A percentile compares a stretch with the other conserved stretches of the same genome.
phyloP scores from a whole-genome alignment of 345 rosid species.

The Pugionium cornutum region DNA sequence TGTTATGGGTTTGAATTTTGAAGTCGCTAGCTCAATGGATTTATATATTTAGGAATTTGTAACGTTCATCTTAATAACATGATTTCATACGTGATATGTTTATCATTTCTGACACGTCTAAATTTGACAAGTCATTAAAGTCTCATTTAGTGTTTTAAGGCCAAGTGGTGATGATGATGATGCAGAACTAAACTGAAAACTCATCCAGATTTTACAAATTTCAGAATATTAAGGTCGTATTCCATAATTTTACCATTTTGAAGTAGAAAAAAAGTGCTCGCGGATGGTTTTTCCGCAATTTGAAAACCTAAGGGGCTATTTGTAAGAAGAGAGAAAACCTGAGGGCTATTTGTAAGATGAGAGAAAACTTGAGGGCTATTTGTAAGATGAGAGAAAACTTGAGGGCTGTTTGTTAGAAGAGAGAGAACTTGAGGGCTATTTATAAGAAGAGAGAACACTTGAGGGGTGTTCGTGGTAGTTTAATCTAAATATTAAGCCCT shows the following conservation, averaged over 20 bases:
- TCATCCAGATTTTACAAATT: too few relatives aligned
- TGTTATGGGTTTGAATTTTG: constrained; percentile 2
- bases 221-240: background rate
- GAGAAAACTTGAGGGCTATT: too few relatives aligned
- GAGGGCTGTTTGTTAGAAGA: too few relatives aligned
- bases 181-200: background rate
- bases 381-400: too few relatives aligned
- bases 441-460: background rate
- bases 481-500: background rate
- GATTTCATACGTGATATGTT: constrained; percentile 25
- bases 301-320: too few relatives aligned
- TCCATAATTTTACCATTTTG: background rate
- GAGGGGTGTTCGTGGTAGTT: background rate
- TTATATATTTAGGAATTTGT: constrained; percentile 4
- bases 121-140: constrained; percentile 23
- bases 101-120: constrained; percentile 29
- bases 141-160: background rate
- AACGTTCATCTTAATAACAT: constrained; percentile 23
- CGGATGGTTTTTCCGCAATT: too few relatives aligned
- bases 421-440: too few relatives aligned
- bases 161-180: background rate
- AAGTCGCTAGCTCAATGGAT: background rate
- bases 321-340: too few relatives aligned
- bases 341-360: too few relatives aligned
- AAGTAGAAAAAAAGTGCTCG: too few relatives aligned